Conservation (phyloP, 805 yeast species). For the Candida germanica region DNA sequence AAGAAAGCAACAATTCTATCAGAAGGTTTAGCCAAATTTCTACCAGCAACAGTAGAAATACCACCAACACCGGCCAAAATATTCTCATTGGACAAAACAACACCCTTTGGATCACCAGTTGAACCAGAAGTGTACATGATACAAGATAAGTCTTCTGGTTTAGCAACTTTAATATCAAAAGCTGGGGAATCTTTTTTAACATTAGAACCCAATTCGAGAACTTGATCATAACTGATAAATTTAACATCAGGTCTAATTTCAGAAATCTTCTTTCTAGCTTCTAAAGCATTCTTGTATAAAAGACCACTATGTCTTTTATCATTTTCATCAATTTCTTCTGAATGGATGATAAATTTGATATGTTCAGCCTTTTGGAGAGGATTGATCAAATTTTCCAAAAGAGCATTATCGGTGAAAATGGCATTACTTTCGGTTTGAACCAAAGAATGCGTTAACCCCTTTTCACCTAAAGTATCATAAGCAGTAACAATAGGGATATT, state of each 20-base stretch:
- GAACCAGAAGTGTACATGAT: conserved; percentile 89
- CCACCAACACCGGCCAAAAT: conserved; percentile 88
- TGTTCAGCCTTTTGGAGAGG: conserved; percentile 65
- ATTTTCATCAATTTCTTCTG: conserved; percentile 55
- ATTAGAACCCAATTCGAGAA: conserved; percentile 56
- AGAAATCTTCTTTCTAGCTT: conserved; percentile 57
- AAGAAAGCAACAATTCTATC: conserved; percentile 85
- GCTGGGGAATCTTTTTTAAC: conserved; percentile 22
- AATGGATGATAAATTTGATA: conserved; percentile 69
- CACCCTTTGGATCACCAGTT: conserved; percentile 85
- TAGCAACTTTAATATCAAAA: conserved; percentile 27
- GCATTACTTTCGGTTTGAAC: conserved; percentile 76
- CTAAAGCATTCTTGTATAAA: conserved; percentile 53
- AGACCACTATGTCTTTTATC: conserved; percentile 65
- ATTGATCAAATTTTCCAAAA: conserved; percentile 61
- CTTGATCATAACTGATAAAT: conserved; percentile 63
- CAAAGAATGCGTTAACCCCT: conserved; percentile 82
- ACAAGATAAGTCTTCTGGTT: conserved; percentile 63
- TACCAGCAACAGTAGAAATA: conserved; percentile 59
- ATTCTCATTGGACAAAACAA: conserved; percentile 61
- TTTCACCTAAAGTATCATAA: conserved; percentile 90
- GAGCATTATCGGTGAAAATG: conserved; percentile 78
- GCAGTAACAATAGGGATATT: conserved; percentile 89
- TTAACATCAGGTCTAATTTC: conserved; percentile 74
- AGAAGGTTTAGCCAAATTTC: conserved; percentile 43